Evolutionary conservation across 2,329 filamentous ascomycete genomes (phyloP), one percentile per base, ranked within the genome.

Genomic region (Epichloe coenophiala): DNA sequence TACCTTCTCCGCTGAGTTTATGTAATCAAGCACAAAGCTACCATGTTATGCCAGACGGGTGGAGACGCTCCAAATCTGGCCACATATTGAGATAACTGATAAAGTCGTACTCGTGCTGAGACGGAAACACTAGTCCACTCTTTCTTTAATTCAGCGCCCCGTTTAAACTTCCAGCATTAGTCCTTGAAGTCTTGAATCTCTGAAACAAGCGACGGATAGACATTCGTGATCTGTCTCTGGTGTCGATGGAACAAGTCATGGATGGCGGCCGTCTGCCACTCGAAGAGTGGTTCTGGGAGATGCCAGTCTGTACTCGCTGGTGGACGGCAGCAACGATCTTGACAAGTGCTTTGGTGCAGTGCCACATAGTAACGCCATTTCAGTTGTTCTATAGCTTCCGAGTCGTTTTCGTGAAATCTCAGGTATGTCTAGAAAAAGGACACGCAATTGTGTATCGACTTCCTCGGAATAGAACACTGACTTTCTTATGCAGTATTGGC

Each of bases 261-360:
- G 77, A 78, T 52, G 78, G 75, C 58, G 79, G 76, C 53, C 73
- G 76, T 49, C 73, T 95, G 62, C 93, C 91, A 41, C 77, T 98
- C 7, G 93, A 97, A 69, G 85, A 91, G 59, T 98, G 93, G 93
- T 97, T 96, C 69, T 96, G 88, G 77, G 93, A 98, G 68, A 96
- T 96, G 86, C 93, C 93, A 3, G 81, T 93, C 27, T 95, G 90
- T 68, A 98, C 93, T 38, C 77, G 93, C 54, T 94, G 87, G 84
- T 98, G 93, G 93, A 97, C 93, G 21, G 90, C 88, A 23, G 89
- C 90, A 4, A 95, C 90, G 0, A 82, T 97, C 41, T 73, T 88
- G 52, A 93, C 86, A 11, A 95, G 89, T 58, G 81, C 89, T 15
- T 72, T 97, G 59, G 89, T 97, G 5, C 93, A 97, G 68, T 97